phyloP scores from a whole-genome alignment of 768 basidiomycete species.

The Amanita thiersii region DNA sequence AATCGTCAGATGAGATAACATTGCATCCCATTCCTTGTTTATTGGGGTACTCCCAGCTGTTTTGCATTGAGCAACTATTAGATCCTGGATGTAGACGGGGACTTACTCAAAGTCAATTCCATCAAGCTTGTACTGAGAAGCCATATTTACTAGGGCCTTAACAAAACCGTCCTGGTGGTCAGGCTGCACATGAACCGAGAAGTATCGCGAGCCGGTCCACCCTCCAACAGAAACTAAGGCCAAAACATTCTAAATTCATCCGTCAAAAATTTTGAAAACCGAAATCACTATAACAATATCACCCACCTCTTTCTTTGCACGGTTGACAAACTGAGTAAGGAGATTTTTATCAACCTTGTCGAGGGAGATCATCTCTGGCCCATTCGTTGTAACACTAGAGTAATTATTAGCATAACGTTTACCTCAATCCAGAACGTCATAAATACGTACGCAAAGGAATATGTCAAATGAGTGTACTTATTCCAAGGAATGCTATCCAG shows the following conservation, averaged over 20 bases:
- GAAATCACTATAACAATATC: background rate
- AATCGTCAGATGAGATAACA: constrained; percentile 47
- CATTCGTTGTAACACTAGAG: constrained; percentile 27
- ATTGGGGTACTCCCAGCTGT: constrained; percentile 79
- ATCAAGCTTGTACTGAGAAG: constrained; percentile 41
- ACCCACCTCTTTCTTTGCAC: constrained; percentile 34
- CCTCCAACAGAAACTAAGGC: constrained; percentile 62
- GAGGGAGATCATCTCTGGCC: constrained; percentile 24
- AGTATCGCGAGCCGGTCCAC: constrained; percentile 58
- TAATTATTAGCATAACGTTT: background rate
- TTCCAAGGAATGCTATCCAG: constrained; percentile 41
- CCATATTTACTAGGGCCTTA: constrained; percentile 44
- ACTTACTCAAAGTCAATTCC: constrained; percentile 50
- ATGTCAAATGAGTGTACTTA: constrained; percentile 42
- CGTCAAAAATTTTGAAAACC: background rate
- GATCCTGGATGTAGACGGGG: background rate
- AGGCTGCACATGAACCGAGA: constrained; percentile 50
- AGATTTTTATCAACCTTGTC: constrained; percentile 34
- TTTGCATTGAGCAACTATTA: background rate
- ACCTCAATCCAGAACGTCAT: background rate
- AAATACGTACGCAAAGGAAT: constrained; percentile 37
- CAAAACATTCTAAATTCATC: constrained; percentile 35
- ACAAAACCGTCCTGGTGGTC: constrained; percentile 57
- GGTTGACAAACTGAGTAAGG: constrained; percentile 47
- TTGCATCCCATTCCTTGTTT: constrained; percentile 66